Evolutionary conservation across 2,329 filamentous ascomycete species (phyloP), one percentile per base, ranked within the genome.

Genomic region (Xylariales sp.): DNA sequence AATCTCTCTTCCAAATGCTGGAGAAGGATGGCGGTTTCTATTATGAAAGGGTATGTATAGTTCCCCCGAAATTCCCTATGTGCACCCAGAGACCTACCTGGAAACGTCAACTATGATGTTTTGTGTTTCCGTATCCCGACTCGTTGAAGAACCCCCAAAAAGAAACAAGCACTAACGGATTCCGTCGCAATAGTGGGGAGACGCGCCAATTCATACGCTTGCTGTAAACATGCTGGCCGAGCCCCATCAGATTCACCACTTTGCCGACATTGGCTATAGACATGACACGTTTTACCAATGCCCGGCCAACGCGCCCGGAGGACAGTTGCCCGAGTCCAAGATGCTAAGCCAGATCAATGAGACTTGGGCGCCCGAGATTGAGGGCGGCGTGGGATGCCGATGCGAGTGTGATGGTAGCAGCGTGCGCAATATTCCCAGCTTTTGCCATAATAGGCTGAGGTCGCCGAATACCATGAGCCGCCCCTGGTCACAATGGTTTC

Each of bases 21-120:
- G 82, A 83, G 50, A 72, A 70, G 32, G 76, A 78, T 7, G 82
- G 81, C 3, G 82, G 82, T 2, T 83, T 83, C 69, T 83, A 83
- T 64, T 78, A 77, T 56, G 82, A 83, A 73, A 75, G 82, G 68
- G 80, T 81, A 72, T 61, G 78, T 81, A 72, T 61, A 78, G 18
- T 46, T 54, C 32, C 32, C 30, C 43, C 12, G 36, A 28, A 18
- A 41, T 18, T 58, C 23, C 52, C 23, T 18, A 1, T 16, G 7
- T 45, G n/a, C 23, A 23, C 34, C 36, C 30, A 41, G 23, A 39
- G 23, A 54, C 12, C 23, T 1, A 18, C 1, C 8, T 18, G 10
- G 43, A 39, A 18, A 18, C 14, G 9, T 8, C 10, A n/a, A 14
- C 5, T 1, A 23, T 34, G 10, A 41, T 41, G 7, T 10, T 4